Evolutionary conservation across 176 grass and related monocot genomes (phyloP).

Genomic region (Phyllostachys edulis): DNA sequence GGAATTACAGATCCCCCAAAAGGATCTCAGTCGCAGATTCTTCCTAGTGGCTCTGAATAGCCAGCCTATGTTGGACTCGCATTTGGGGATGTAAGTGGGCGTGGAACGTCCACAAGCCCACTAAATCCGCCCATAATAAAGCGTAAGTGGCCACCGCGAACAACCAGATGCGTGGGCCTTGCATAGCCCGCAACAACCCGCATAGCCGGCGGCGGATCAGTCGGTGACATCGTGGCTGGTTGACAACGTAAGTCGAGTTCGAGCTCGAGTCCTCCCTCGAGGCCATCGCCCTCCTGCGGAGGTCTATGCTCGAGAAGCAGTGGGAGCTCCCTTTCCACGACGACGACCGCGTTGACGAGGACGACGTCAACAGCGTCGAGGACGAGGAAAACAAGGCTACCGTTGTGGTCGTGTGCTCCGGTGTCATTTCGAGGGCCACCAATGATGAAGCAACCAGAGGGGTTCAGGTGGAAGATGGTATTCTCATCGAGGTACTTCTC

Average conservation of each 20-base stretch:
- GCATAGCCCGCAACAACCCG: too few species aligned
- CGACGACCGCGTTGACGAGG: slow-evolving; percentile 28
- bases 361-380: not conserved
- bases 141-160: too few species aligned
- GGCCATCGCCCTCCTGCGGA: slow-evolving; percentile 70
- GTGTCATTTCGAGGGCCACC: too few species aligned
- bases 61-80: slow-evolving; percentile 64
- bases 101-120: too few species aligned
- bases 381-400: not conserved
- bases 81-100: too few species aligned
- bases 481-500: too few species aligned
- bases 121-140: too few species aligned
- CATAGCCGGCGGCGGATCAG: too few species aligned
- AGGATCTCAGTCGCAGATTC: slow-evolving; percentile 67
- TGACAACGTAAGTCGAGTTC: not conserved
- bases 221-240: too few species aligned
- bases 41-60: slow-evolving; percentile 68
- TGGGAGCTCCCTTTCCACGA: slow-evolving; percentile 79
- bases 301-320: slow-evolving; percentile 97
- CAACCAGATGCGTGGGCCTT: too few species aligned
- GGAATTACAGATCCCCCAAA: slow-evolving; percentile 91
- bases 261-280: slow-evolving; percentile 67
- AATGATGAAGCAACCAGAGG: too few species aligned
- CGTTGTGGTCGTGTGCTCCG: slow-evolving; percentile 51
- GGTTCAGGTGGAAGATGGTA: too few species aligned